A percentile compares a stretch with the other conserved stretches of the same genome.
Conservation (phyloP, 2,329 filamentous ascomycete species). For the Neofusicoccum umdonicola region DNA sequence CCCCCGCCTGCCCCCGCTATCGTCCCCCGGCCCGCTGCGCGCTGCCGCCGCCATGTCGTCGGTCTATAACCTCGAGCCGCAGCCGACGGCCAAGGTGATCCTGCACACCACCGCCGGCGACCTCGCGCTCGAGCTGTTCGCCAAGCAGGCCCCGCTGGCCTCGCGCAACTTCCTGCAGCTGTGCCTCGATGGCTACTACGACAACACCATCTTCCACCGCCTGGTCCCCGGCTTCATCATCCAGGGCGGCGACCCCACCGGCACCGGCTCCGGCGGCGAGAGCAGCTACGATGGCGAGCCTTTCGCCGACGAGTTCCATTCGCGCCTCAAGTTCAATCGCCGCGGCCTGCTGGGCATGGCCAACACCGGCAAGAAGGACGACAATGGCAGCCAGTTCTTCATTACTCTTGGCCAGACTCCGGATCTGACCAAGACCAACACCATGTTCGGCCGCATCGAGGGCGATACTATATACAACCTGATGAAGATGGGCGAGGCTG, state of each 20-base stretch:
- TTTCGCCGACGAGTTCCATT: constrained; percentile 89
- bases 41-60: constrained; percentile 66
- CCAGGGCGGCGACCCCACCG: constrained; percentile 92
- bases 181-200: constrained; percentile 93
- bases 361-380: constrained; percentile 72
- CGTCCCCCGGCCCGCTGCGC: not conserved
- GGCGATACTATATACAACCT: constrained; percentile 96
- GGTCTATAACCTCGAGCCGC: constrained; percentile 91
- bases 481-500: constrained; percentile 86
- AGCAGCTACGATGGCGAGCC: constrained; percentile 83
- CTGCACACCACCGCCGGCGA: constrained; percentile 89
- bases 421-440: constrained; percentile 86
- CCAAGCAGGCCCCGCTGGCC: constrained; percentile 86
- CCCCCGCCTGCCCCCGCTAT: not conserved
- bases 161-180: constrained; percentile 95
- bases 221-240: constrained; percentile 88
- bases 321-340: constrained; percentile 86
- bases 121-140: constrained; percentile 88
- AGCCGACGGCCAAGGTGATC: constrained; percentile 87
- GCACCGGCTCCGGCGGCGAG: constrained; percentile 86
- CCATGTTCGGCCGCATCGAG: constrained; percentile 85
- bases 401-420: constrained; percentile 80
- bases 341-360: constrained; percentile 94
- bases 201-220: constrained; percentile 89
- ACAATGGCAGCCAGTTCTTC: constrained; percentile 97